Conservation (phyloP, 1,284 basidiomycete genomes). For the Pisolithus thermaeus region DNA sequence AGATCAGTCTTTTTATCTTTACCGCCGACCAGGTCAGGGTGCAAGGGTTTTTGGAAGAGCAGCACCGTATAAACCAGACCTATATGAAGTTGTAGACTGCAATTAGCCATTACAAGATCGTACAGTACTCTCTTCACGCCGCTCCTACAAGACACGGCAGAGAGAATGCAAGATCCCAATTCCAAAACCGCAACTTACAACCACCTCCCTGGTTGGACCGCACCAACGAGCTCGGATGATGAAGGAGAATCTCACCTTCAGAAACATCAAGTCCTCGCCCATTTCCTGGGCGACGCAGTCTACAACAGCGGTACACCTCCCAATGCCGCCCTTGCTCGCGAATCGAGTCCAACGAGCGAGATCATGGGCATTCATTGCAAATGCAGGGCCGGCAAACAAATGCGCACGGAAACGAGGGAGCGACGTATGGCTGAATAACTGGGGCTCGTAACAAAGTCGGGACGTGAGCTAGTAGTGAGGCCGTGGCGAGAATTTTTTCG, state of each 20-base stretch:
- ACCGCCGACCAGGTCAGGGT: too few relatives aligned
- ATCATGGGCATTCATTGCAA: conserved; percentile 62
- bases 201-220: not conserved
- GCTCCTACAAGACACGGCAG: too few relatives aligned
- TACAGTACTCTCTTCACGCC: too few relatives aligned
- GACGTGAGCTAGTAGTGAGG: too few relatives aligned
- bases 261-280: conserved; percentile 80
- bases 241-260: conserved; percentile 47
- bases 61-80: not conserved
- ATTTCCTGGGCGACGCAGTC: conserved; percentile 76
- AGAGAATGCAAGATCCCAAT: too few relatives aligned
- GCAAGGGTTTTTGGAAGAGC: not conserved
- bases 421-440: not conserved
- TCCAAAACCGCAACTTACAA: not conserved
- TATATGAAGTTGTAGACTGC: too few relatives aligned
- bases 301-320: conserved; percentile 61
- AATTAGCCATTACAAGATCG: too few relatives aligned
- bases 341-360: conserved; percentile 77
- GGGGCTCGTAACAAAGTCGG: not conserved
- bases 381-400: not conserved
- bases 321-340: conserved; percentile 76
- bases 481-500: too few relatives aligned
- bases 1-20: not conserved
- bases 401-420: not conserved
- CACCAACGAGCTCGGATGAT: not conserved